Evolutionary conservation across 192 early-diverging fungal genomes (phyloP).

Genomic region (Coemansia sp.): DNA sequence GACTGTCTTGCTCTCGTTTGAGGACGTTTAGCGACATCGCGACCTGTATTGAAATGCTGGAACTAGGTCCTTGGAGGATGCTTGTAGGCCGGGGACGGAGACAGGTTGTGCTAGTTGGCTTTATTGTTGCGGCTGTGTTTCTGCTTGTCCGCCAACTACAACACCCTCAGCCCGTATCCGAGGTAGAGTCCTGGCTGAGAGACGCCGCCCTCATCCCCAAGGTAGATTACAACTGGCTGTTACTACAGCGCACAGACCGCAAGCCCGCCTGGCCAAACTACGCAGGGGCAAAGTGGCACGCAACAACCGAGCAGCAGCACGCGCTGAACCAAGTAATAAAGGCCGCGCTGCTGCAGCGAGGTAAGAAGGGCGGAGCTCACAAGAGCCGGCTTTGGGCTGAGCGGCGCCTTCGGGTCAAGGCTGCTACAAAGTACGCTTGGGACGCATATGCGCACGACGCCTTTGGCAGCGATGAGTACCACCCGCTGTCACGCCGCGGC

Average conservation of each 20-base stretch:
- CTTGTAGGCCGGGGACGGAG: neutral
- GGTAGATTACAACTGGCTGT: conserved; percentile 10
- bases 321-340: conserved; percentile 23
- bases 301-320: conserved; percentile 13
- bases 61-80: neutral
- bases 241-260: conserved; percentile 1
- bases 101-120: neutral
- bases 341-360: conserved; percentile 3
- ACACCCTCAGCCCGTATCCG: neutral
- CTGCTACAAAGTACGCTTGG: conserved; percentile 78
- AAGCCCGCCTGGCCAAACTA: conserved; percentile 9
- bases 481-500: conserved; percentile 66
- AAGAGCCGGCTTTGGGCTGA: conserved; percentile 32
- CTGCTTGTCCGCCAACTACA: neutral
- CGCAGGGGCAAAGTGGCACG: conserved; percentile 22
- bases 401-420: conserved; percentile 58
- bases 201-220: conserved; percentile 12
- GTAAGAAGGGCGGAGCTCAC: neutral
- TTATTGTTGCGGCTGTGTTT: neutral
- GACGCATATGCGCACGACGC: conserved; percentile 72
- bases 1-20: too few relatives aligned
- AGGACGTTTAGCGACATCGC: too few relatives aligned
- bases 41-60: neutral
- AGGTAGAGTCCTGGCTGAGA: conserved; percentile 12
- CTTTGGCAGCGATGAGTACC: conserved; percentile 84